Conservation (phyloP, 495 filamentous ascomycete species). For the Saxophila tyrrhenica region DNA sequence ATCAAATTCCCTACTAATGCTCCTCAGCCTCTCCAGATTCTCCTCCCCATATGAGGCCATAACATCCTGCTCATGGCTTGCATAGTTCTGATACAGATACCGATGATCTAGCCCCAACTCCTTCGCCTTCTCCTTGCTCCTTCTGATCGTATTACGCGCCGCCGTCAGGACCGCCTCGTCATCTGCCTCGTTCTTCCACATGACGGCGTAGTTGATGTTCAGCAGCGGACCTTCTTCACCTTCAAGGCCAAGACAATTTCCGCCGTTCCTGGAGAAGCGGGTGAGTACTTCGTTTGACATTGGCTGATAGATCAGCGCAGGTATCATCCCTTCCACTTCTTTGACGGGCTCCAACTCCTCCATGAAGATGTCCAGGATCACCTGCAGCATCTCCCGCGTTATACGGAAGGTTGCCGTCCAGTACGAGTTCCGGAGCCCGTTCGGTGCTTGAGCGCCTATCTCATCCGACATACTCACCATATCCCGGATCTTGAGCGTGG, state of each 20-base stretch:
- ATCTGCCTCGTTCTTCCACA: constrained; percentile 5
- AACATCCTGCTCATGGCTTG: constrained; percentile 32
- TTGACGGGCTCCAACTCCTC: background rate
- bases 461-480: background rate
- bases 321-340: background rate
- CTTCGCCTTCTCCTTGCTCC: constrained; percentile 20
- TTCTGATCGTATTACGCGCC: background rate
- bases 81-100: constrained; percentile 35
- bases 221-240: background rate
- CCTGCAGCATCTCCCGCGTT: background rate
- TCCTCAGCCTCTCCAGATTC: constrained; percentile 30
- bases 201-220: background rate
- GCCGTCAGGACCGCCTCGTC: constrained; percentile 6
- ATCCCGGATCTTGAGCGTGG: background rate
- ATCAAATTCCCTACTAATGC: constrained; percentile 38
- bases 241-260: background rate
- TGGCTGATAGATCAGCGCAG: background rate
- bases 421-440: background rate
- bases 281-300: background rate
- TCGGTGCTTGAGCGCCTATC: background rate
- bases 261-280: background rate
- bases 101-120: constrained; percentile 18
- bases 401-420: background rate
- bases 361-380: background rate
- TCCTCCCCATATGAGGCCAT: constrained; percentile 38